Evolutionary conservation across 768 basidiomycete genomes (phyloP), one percentile per base, ranked within the genome.

Genomic region (Boletus rubropictus): DNA sequence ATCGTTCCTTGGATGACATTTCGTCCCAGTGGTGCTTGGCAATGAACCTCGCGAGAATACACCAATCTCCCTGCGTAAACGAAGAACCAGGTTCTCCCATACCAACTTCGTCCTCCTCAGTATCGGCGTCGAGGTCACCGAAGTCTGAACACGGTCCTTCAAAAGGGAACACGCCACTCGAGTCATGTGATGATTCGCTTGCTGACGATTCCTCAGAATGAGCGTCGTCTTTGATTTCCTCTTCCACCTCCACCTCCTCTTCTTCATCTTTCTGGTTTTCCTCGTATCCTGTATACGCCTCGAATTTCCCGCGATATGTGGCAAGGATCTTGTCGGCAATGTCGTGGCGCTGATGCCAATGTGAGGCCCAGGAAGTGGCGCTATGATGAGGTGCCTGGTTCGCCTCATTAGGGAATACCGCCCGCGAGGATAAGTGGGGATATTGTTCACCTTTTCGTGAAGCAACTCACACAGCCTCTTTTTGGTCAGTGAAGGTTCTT

Each of bases 341-440:
- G 54, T 84, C 82, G 47, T 84, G 80, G 45, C 79, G 72, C 44
- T 73, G 73, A 6, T 74, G 75, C 84, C 84, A 86, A 55, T 82
- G 77, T n/a, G 79, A 76, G 20, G 69, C 67, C 84, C 84, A 86
- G 1, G 83, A 86, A 27, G 64, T 65, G n/a, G 68, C 56, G 32
- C 66, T 75, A 55, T 86, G 84, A 62, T 85, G 81, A 28, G 83
- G 81, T n/a, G 73, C 80, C 84, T 86, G 51, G 29, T 34, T 36
- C 44, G 32, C 42, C 44, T 54, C 36, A 22, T 62, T 34, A 54
- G 45, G 15, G 14, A 28, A 49, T 18, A 37, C 6, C 29, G 28
- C 21, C 22, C 7, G 33, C 20, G 22, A 38, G 17, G 22, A 37
- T 12, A 18, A 51, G 20, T 34, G 25, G 41, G 15, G 3, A 39